Evolutionary conservation across 2,329 filamentous ascomycete species (phyloP), one percentile per base, ranked within the genome.

Genomic region (Fusarium sterilihyphosum): DNA sequence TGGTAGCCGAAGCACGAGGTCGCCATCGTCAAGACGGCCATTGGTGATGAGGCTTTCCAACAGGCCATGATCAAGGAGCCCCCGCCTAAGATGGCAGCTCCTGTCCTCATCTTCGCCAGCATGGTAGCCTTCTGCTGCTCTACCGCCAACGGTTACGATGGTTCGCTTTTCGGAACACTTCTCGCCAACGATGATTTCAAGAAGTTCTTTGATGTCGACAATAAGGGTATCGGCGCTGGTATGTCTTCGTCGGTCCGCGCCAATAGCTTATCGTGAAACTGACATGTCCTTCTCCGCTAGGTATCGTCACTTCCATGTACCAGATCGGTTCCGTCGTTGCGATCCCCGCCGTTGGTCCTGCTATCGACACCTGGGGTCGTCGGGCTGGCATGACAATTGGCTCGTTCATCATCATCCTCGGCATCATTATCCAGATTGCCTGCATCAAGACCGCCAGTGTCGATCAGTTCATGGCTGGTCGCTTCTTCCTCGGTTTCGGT

Each of bases 401-500:
- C 22, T 81, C 83, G 63, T 47, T 78, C 11, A 78, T 85, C 74
- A 84, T 88, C 65, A 80, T 88, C 56, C 60, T 87, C 50, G 80
- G 86, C 22, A 83, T 85, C 22, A 77, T 84, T 47, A 83, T 88
- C 57, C 86, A 87, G 68, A 82, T 82, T 40, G 82, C 84, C 2
- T 82, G 83, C 62, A 67, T 59, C 69, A 80, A 76, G 26, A 47
- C 41, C 62, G 79, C 62, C 14, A 74, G 53, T 10, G 66, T 74
- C 8, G 69, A 71, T n/a, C 85, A 86, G 57, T 88, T 88, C 76
- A 85, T 87, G 80, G 86, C 85, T 52, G 89, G 89, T 9, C 86
- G 89, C 10, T 91, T 92, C 81, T 81, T 91, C 43, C 86, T 92
- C 4, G 90, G 90, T 43, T 91, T 91, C 69, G 86, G 86, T 62